phyloP scores from a whole-genome alignment of 2,329 filamentous ascomycete species.

The Aspergillus neotritici region DNA sequence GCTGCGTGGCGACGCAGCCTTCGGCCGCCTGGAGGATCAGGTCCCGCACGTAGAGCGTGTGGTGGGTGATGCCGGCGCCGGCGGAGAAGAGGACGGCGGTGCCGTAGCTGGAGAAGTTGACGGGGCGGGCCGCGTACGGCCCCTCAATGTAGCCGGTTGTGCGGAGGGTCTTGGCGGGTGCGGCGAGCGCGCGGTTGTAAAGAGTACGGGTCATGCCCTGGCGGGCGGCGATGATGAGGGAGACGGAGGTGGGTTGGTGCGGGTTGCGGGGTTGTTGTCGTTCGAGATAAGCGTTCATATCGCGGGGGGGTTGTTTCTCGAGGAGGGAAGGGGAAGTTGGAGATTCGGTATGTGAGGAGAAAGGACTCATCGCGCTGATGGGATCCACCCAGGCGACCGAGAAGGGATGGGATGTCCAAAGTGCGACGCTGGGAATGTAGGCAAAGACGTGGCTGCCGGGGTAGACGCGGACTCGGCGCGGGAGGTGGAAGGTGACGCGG shows the following conservation, averaged over 20 bases:
- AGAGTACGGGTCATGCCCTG: conserved; percentile 59
- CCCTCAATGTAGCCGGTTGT: conserved; percentile 57
- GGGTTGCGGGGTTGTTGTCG: conserved; percentile 5
- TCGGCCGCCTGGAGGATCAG: conserved; percentile 50
- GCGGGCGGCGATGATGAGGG: conserved; percentile 55
- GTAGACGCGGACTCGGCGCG: conserved; percentile 47
- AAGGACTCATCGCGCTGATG: conserved; percentile 20
- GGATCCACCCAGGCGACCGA: conserved; percentile 44
- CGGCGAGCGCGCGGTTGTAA: conserved; percentile 50
- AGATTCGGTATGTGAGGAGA: conserved; percentile 10
- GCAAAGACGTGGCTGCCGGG: conserved; percentile 58
- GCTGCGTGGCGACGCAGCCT: conserved; percentile 52
- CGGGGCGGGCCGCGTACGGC: conserved; percentile 57
- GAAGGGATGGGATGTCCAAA: conserved; percentile 47
- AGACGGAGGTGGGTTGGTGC: conserved; percentile 40
- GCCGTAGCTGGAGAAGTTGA: conserved; percentile 54
- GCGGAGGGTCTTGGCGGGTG: conserved; percentile 46
- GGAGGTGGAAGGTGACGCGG: conserved; percentile 56
- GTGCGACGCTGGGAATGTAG: conserved; percentile 49
- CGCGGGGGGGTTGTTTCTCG: conserved; percentile 28
- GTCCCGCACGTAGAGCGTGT: conserved; percentile 56
- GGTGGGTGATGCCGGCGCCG: conserved; percentile 62
- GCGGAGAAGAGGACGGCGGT: conserved; percentile 62
- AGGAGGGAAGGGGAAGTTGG: conserved; percentile 18
- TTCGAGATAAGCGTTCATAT: conserved; percentile 19